A percentile compares a stretch with the other conserved stretches of the same genome.
phyloP scores from a whole-genome alignment of 805 yeast species.

The Starmerella riodocensis region DNA sequence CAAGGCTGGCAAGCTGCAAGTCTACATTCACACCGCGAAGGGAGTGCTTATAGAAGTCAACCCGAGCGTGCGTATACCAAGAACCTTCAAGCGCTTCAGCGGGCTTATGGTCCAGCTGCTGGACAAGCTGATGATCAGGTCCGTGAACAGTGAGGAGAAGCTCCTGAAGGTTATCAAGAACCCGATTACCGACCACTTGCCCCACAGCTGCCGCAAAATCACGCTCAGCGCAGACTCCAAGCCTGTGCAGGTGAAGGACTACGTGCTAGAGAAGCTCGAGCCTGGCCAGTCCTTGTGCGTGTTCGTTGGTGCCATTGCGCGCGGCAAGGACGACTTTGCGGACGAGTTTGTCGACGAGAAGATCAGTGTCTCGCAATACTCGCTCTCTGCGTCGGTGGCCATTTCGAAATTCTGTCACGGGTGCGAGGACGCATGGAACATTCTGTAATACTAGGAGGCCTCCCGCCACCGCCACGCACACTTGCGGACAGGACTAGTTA shows the following conservation, averaged over 20 bases:
- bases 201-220: slow-evolving; percentile 86
- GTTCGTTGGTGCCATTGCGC: slow-evolving; percentile 98
- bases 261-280: slow-evolving; percentile 54
- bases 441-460: too few relatives aligned
- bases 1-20: slow-evolving; percentile 94
- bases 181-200: slow-evolving; percentile 93
- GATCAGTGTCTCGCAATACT: slow-evolving; percentile 88
- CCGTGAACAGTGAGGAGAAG: slow-evolving; percentile 91
- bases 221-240: slow-evolving; percentile 89
- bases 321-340: slow-evolving; percentile 94
- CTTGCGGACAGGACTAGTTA: too few relatives aligned
- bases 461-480: too few relatives aligned
- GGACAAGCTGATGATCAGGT: slow-evolving; percentile 82
- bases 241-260: slow-evolving; percentile 77
- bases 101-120: slow-evolving; percentile 95
- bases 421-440: slow-evolving; percentile 95
- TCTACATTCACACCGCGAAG: slow-evolving; percentile 87
- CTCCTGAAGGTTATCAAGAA: slow-evolving; percentile 87
- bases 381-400: slow-evolving; percentile 93
- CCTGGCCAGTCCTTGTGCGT: slow-evolving; percentile 92
- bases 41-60: slow-evolving; percentile 92
- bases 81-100: slow-evolving; percentile 94
- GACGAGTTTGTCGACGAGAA: slow-evolving; percentile 95
- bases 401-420: slow-evolving; percentile 98
- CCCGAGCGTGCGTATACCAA: slow-evolving; percentile 92